A percentile compares a stretch with the other conserved stretches of the same genome.
Conservation (phyloP, 176 grass and related monocot genomes). For the Bromus sterilis region DNA sequence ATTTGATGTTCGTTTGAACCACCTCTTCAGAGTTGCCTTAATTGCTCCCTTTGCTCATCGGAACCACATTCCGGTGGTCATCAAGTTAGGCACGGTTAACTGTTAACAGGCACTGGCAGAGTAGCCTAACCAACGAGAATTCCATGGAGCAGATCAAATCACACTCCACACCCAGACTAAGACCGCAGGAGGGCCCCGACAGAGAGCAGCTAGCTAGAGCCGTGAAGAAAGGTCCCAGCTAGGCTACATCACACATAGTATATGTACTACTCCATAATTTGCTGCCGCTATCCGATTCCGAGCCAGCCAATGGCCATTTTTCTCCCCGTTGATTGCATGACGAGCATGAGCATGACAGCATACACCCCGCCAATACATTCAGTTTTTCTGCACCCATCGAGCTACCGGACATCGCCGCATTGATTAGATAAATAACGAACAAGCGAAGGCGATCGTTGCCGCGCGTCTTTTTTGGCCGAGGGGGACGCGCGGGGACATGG, state of each 20-base stretch:
- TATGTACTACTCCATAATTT: conserved; percentile 4
- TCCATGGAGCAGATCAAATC: not conserved
- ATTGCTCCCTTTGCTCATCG: too few relatives aligned
- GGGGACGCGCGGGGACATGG: not conserved
- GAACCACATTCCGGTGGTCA: not conserved
- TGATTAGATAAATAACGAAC: conserved; percentile 47
- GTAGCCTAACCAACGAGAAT: conserved; percentile 2
- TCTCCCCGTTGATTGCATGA: conserved; percentile 12
- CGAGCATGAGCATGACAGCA: too few relatives aligned
- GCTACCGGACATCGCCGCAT: conserved; percentile 15
- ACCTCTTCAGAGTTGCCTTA: too few relatives aligned
- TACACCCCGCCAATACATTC: too few relatives aligned
- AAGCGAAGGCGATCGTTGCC: conserved; percentile 1
- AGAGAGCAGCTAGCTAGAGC: conserved; percentile 23
- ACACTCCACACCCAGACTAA: not conserved
- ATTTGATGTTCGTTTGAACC: too few relatives aligned
- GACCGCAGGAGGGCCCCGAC: not conserved
- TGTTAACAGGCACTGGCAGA: not conserved
- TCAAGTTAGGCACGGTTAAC: conserved; percentile 15
- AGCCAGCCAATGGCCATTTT: not conserved
- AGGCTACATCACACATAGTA: not conserved
- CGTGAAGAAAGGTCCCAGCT: conserved; percentile 43
- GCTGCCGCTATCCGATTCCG: conserved; percentile 1
- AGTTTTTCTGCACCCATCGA: not conserved
- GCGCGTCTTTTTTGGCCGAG: conserved; percentile 4